Evolutionary conservation across 1,139 yeast genomes (phyloP).

Genomic region (Kurtzmaniella quercitrusa): DNA sequence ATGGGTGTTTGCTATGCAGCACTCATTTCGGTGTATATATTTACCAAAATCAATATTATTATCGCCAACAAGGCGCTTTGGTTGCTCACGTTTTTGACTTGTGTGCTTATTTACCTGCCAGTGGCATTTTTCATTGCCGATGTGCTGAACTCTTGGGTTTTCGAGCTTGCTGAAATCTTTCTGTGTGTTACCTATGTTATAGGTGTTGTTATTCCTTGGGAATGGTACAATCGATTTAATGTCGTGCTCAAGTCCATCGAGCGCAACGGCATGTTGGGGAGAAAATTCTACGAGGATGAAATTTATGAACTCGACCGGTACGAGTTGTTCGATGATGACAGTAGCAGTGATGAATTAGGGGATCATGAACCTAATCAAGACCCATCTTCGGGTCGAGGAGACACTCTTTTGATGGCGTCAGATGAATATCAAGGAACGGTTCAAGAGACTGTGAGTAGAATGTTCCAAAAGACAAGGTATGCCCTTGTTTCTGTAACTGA

Average conservation of each 20-base stretch:
- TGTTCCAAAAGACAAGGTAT: conserved; percentile 29
- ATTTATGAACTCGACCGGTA: conserved; percentile 40
- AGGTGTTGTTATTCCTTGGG: conserved; percentile 80
- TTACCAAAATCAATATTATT: conserved; percentile 54
- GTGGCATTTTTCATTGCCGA: conserved; percentile 77
- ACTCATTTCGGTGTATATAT: conserved; percentile 55
- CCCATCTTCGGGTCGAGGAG: background rate
- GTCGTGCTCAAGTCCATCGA: conserved; percentile 62
- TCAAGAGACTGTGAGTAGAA: conserved; percentile 6
- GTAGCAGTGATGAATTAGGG: conserved; percentile 8
- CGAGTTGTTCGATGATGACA: conserved; percentile 37
- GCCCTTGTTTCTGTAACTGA: conserved; percentile 47
- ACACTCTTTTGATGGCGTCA: background rate
- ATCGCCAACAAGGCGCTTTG: conserved; percentile 45
- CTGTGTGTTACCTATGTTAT: conserved; percentile 70
- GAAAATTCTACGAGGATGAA: conserved; percentile 74
- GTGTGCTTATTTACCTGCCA: conserved; percentile 59
- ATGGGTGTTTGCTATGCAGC: conserved; percentile 71
- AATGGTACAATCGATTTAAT: conserved; percentile 75
- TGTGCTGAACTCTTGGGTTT: conserved; percentile 67
- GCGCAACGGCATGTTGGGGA: conserved; percentile 74
- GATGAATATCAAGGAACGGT: conserved; percentile 1
- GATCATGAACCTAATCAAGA: conserved; percentile 1
- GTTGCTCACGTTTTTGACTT: conserved; percentile 56
- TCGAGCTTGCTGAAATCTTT: conserved; percentile 68